phyloP scores from a whole-genome alignment of 179 eudicot genomes.

The Silene coronaria region DNA sequence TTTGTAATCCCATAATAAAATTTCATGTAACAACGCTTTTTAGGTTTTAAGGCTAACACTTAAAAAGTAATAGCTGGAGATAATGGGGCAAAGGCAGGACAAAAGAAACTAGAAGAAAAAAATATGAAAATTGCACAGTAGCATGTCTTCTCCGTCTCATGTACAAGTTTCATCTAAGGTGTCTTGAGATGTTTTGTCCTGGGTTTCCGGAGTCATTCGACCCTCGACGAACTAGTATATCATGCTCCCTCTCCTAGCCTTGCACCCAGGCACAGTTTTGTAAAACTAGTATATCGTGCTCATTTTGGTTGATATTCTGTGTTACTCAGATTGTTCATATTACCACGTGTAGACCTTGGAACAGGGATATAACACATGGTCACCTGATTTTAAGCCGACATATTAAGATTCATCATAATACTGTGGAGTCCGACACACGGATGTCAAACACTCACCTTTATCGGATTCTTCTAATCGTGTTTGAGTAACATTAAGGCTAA shows the following conservation, averaged over 20 bases:
- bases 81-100: neutral
- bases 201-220: neutral
- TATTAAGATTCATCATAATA: neutral
- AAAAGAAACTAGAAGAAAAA: neutral
- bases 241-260: neutral
- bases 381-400: neutral
- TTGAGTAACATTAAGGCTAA: slow-evolving; percentile 1
- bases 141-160: neutral
- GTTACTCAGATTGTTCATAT: neutral
- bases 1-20: neutral
- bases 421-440: neutral
- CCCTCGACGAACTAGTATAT: neutral
- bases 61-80: neutral
- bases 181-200: neutral
- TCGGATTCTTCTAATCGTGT: neutral
- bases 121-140: neutral
- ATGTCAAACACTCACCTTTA: neutral
- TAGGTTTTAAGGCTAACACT: neutral
- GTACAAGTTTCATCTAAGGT: neutral
- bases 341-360: neutral
- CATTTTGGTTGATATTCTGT: neutral
- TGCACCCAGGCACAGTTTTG: neutral
- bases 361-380: neutral
- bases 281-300: neutral
- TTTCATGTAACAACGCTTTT: neutral